Evolutionary conservation across 192 early-diverging fungal genomes (phyloP), one percentile per base, ranked within the genome.

Genomic region (Geosiphon pyriformis): DNA sequence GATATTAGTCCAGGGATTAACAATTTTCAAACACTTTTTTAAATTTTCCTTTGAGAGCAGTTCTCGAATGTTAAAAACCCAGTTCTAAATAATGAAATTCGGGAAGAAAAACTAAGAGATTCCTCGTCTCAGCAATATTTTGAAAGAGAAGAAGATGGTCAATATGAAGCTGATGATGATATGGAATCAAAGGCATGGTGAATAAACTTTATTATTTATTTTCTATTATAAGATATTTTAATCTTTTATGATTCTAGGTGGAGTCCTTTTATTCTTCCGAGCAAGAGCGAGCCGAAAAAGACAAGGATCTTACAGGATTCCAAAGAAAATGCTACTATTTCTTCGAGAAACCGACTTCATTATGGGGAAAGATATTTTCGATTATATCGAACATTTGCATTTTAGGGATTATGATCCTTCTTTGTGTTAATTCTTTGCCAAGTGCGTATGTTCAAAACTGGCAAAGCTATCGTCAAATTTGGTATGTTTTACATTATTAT

Each of bases 271-370:
- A 42, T 42, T 10, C 15, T 42, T 42, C 6, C 15, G 37, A 42
- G 6, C 37, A 15, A 42, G 15, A 10, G 6, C 37, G 37, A 6
- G 15, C 15, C 22, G 30, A 63, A 51, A 53, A 67, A 10, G 53
- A 67, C 47, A 4, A 22, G 22, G n/a, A 17, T 25, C 46, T 52
- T 31, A 48, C 65, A 15, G 4, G 23, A 1, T 15, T 47, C 18
- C 65, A 67, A 25, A 2, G 17, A 4, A 67, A 67, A 57, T 23
- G 37, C 29, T 57, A 67, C 57, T 57, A 67, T 27, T 67, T 67
- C 26, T 57, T 67, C 20, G 65, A 67, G 57, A 35, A 29, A 26
- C 65, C 65, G 0, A 46, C 0, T 2, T 31, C 53, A 0, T 27
- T 47, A 11, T 55, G 25, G 25, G 65, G 35, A 2, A 67, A 17